phyloP scores from a whole-genome alignment of 441 rosid species.

The Hura crepitans region DNA sequence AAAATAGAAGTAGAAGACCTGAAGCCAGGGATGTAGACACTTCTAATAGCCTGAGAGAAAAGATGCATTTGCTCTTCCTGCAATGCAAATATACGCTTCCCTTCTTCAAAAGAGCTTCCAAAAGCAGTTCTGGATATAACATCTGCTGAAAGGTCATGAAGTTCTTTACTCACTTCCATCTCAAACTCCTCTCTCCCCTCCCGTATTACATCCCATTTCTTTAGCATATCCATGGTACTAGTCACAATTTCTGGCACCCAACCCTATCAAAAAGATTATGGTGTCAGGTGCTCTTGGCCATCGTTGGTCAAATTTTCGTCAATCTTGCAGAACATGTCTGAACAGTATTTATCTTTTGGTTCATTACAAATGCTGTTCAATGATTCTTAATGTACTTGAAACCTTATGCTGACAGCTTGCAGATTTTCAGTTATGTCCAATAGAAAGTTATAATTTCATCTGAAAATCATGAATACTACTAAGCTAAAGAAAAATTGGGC shows the following conservation, averaged over 20 bases:
- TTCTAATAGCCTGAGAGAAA: slow-evolving; percentile 47
- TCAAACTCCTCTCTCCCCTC: slow-evolving; percentile 55
- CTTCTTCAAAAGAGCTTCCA: slow-evolving; percentile 75
- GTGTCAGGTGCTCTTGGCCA: not conserved
- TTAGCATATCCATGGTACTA: slow-evolving; percentile 43
- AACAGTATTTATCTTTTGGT: too few species aligned
- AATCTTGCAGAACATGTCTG: not conserved
- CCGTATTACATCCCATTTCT: slow-evolving; percentile 60
- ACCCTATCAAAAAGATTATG: slow-evolving; percentile 31
- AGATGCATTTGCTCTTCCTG: slow-evolving; percentile 69
- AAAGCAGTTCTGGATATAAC: slow-evolving; percentile 74
- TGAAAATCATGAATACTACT: too few species aligned
- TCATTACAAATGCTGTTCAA: too few species aligned
- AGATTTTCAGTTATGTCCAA: too few species aligned
- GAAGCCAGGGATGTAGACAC: slow-evolving; percentile 71
- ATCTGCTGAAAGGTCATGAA: slow-evolving; percentile 62
- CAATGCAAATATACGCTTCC: slow-evolving; percentile 54
- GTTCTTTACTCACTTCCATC: slow-evolving; percentile 52
- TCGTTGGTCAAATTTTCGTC: not conserved
- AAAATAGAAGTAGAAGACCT: slow-evolving; percentile 35
- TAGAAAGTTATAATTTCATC: too few species aligned
- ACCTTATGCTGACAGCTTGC: too few species aligned
- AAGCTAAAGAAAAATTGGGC: too few species aligned
- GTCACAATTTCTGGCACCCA: slow-evolving; percentile 67
- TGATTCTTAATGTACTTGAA: too few species aligned